Percentiles rank a stretch among this genome's conserved stretches.
These are phyloP conservation scores for Malus hybrid DNA, from an alignment of 331 rosid species.

Conservation along the genomic window DNA sequence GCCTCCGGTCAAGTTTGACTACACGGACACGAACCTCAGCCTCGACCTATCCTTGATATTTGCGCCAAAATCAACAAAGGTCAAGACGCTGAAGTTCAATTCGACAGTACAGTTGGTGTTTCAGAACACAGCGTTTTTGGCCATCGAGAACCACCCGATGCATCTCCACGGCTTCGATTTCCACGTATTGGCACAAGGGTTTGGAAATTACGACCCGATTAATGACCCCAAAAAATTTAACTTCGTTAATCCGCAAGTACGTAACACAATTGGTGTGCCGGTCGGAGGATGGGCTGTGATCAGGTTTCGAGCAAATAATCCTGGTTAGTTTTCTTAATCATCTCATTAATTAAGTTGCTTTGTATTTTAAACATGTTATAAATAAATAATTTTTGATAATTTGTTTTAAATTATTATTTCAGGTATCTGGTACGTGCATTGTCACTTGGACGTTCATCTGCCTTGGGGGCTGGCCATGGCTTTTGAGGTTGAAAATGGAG, in stretches of 20 bases:
- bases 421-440: too few species aligned
- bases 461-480: too few species aligned
- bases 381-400: too few species aligned
- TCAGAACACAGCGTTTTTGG: slow-evolving; percentile 40
- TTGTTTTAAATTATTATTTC: too few species aligned
- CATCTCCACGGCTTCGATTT: slow-evolving; percentile 52
- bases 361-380: neutral
- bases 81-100: slow-evolving; percentile 45
- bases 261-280: slow-evolving; percentile 57
- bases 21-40: slow-evolving; percentile 17
- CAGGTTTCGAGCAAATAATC: slow-evolving; percentile 59
- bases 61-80: slow-evolving; percentile 44
- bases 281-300: slow-evolving; percentile 60
- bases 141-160: slow-evolving; percentile 43
- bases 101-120: slow-evolving; percentile 53
- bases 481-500: too few species aligned
- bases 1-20: slow-evolving; percentile 38
- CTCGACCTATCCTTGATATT: neutral
- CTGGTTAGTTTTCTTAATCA: slow-evolving; percentile 27
- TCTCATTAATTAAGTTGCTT: neutral
- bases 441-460: too few species aligned
- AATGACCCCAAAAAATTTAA: slow-evolving; percentile 29
- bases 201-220: slow-evolving; percentile 40
- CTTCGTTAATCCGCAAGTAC: slow-evolving; percentile 36
- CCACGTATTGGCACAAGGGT: slow-evolving; percentile 64